Conservation (phyloP, 345 rosid genomes). For the Aurinia saxatilis region DNA sequence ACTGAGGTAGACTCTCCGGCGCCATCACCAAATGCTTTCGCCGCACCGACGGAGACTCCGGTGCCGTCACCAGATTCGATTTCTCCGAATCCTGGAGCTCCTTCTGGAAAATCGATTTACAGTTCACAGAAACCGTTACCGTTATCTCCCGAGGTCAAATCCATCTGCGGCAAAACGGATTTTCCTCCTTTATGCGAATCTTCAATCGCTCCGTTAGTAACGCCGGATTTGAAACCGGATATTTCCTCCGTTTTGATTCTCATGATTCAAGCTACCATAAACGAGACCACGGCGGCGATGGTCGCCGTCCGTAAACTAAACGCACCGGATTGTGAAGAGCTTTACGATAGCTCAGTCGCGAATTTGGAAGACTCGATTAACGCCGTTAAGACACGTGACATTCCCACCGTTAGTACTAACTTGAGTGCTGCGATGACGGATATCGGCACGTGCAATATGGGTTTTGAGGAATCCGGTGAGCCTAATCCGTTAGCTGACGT, state of each 20-base stretch:
- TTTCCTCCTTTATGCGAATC: conserved; percentile 35
- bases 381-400: conserved; percentile 33
- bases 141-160: conserved; percentile 21
- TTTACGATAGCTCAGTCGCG: conserved; percentile 32
- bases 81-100: no score
- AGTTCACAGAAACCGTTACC: neutral
- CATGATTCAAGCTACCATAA: conserved; percentile 29
- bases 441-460: conserved; percentile 40
- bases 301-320: neutral
- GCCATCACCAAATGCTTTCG: no score
- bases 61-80: no score
- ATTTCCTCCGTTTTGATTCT: conserved; percentile 23
- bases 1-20: no score
- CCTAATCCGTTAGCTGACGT: conserved; percentile 28
- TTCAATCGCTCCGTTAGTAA: conserved; percentile 24
- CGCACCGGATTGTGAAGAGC: conserved; percentile 33
- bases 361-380: conserved; percentile 37
- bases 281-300: conserved; percentile 12
- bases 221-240: conserved; percentile 13
- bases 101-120: neutral
- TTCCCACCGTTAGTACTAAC: conserved; percentile 32
- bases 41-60: no score
- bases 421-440: conserved; percentile 47
- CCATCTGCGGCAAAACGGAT: conserved; percentile 32
- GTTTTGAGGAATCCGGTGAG: conserved; percentile 21